Conservation (phyloP, 768 basidiomycete species). For the Mycena pura region DNA sequence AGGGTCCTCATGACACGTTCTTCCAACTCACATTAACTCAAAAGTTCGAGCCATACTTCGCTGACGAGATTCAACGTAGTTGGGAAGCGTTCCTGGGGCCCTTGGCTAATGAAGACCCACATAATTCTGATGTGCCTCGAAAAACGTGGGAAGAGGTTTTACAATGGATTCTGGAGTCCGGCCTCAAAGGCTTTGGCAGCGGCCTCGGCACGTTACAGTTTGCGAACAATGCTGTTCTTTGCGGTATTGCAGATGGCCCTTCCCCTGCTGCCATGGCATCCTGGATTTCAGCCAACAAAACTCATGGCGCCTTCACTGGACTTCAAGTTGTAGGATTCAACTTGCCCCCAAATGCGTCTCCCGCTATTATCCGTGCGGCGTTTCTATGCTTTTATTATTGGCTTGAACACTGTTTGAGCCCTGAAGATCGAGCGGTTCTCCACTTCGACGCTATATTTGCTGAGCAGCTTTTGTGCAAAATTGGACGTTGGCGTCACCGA, state of each 20-base stretch:
- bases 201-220: constrained; percentile 26
- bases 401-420: constrained; percentile 3
- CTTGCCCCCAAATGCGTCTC: not conserved
- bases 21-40: not conserved
- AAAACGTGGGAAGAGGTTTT: not conserved
- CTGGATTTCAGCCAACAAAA: constrained; percentile 19
- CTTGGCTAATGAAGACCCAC: constrained; percentile 14
- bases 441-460: constrained; percentile 14
- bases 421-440: constrained; percentile 4
- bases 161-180: constrained; percentile 2
- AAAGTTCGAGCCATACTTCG: constrained; percentile 11
- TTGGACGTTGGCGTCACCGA: constrained; percentile 17
- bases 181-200: not conserved
- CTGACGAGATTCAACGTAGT: not conserved
- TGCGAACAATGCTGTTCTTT: constrained; percentile 21
- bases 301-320: constrained; percentile 18
- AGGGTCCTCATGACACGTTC: not conserved
- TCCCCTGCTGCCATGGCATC: constrained; percentile 3
- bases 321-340: constrained; percentile 14
- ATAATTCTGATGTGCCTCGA: not conserved
- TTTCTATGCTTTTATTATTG: constrained; percentile 9
- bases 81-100: not conserved
- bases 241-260: constrained; percentile 5
- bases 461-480: constrained; percentile 28
- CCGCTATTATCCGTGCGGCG: constrained; percentile 2